phyloP scores from a whole-genome alignment of 2,329 filamentous ascomycete species.

The Diplodia sapinea region DNA sequence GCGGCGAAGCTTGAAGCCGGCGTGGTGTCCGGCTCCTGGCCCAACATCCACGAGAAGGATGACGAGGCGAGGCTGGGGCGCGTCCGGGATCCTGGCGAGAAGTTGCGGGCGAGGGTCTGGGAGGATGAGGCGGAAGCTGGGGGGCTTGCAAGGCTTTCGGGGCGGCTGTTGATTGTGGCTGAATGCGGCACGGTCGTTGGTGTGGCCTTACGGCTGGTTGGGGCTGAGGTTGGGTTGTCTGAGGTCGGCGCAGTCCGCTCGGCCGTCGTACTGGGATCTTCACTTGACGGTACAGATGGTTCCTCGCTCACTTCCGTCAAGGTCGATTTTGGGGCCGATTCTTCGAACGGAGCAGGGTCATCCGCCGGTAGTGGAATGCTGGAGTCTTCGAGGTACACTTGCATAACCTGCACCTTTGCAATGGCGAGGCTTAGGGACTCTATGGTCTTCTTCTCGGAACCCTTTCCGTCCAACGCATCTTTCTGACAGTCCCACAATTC shows the following conservation, averaged over 20 bases:
- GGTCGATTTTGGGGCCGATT: slow-evolving; percentile 9
- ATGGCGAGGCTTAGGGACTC: slow-evolving; percentile 55
- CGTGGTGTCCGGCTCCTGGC: slow-evolving; percentile 39
- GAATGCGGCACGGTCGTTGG: slow-evolving; percentile 32
- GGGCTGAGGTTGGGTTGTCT: slow-evolving; percentile 30
- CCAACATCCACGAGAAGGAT: slow-evolving; percentile 79
- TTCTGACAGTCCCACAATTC: slow-evolving; percentile 67
- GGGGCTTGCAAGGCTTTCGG: not conserved
- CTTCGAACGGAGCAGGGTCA: slow-evolving; percentile 40
- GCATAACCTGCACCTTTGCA: slow-evolving; percentile 58
- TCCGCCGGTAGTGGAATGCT: slow-evolving; percentile 52
- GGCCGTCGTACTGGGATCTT: slow-evolving; percentile 26
- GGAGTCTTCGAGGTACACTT: slow-evolving; percentile 57
- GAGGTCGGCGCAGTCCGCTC: slow-evolving; percentile 16
- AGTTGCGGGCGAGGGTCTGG: slow-evolving; percentile 11
- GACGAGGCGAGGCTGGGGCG: slow-evolving; percentile 74
- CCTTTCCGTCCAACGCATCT: slow-evolving; percentile 52
- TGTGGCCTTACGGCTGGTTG: slow-evolving; percentile 18
- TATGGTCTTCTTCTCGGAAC: slow-evolving; percentile 42
- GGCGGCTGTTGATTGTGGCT: slow-evolving; percentile 32
- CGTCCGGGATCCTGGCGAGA: slow-evolving; percentile 50
- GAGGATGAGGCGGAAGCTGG: slow-evolving; percentile 6
- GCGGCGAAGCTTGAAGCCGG: slow-evolving; percentile 39
- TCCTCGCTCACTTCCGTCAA: slow-evolving; percentile 8
- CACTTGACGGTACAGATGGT: slow-evolving; percentile 33